Conservation (phyloP, 2,329 filamentous ascomycete genomes). For the Diaporthe destruens region DNA sequence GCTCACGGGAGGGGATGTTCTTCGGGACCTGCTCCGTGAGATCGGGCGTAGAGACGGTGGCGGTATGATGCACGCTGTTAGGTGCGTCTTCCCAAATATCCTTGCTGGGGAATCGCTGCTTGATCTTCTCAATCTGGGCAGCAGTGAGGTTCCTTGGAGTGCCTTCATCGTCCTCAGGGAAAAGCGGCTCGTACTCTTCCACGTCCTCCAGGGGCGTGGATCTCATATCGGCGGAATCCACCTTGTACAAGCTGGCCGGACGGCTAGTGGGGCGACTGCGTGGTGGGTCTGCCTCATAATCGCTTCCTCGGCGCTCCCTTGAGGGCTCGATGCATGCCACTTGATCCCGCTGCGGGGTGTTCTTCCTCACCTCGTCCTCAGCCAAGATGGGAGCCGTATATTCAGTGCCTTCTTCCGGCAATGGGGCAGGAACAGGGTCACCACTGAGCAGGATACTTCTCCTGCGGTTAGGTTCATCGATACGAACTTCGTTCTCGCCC, state of each 20-base stretch:
- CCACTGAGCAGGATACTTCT: slow-evolving; percentile 60
- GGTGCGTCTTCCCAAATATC: slow-evolving; percentile 98
- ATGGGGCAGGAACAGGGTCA: slow-evolving; percentile 53
- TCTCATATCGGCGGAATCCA: slow-evolving; percentile 65
- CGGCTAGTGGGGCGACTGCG: slow-evolving; percentile 75
- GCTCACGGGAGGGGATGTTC: slow-evolving; percentile 52
- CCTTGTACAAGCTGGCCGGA: slow-evolving; percentile 73
- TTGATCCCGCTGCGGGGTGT: slow-evolving; percentile 74
- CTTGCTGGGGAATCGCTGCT: slow-evolving; percentile 87
- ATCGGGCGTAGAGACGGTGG: slow-evolving; percentile 88
- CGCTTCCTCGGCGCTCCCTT: slow-evolving; percentile 72
- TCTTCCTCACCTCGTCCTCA: slow-evolving; percentile 85
- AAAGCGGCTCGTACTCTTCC: slow-evolving; percentile 94
- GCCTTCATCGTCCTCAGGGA: slow-evolving; percentile 80
- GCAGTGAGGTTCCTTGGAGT: slow-evolving; percentile 54
- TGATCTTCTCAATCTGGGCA: slow-evolving; percentile 60
- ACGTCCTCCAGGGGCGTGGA: slow-evolving; percentile 86
- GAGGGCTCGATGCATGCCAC: slow-evolving; percentile 86
- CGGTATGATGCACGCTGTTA: slow-evolving; percentile 81
- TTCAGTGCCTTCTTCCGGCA: slow-evolving; percentile 68
- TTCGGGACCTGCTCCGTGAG: slow-evolving; percentile 50
- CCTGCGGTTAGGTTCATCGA: slow-evolving; percentile 73
- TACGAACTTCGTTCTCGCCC: slow-evolving; percentile 77
- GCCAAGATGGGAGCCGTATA: slow-evolving; percentile 87
- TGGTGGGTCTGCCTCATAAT: slow-evolving; percentile 65